Evolutionary conservation across 495 filamentous ascomycete genomes (phyloP), one percentile per base, ranked within the genome.

Genomic region (Podospora conica): DNA sequence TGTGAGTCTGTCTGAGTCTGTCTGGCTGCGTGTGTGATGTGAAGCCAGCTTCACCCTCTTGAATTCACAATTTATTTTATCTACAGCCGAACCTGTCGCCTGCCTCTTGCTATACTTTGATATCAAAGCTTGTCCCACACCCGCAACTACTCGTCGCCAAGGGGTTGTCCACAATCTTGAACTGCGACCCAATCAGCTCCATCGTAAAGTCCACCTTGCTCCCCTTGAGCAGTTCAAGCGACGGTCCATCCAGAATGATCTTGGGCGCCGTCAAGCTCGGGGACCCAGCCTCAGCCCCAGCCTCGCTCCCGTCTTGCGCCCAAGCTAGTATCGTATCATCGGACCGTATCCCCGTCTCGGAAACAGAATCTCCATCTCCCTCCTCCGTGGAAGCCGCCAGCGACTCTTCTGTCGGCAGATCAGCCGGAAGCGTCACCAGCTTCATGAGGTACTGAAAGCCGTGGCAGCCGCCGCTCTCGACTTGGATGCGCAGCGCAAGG

Each of bases 371-470:
- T 55, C 75, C 61, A 25, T 71, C 55, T 60, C 40, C 40, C 18
- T 48, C 40, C 18, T 48, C 18, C n/a, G n/a, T n/a, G 15, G 18
- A 48, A 15, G 15, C 9, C 22, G 73, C 33, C 31, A 73, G 6
- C 59, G 73, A 21, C 67, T 67, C 21, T 64, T 55, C 24, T 12
- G 67, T 56, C 18, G 75, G 71, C 1, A 81, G 65, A 69, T 84
- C 59, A 10, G 76, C 59, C 0, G 84, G 84, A 0, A 86, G 76
- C 4, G 81, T 86, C 23, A 90, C 88, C 7, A 97, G 84, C 7
- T 89, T 90, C 90, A 98, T 96, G 27, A 96, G 82, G 72, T 97
- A 98, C 76, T 98, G 95, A 78, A 98, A 98, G 21, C 95, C 95
- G 79, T 98, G 96, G 77, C 95, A 98, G 40, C 95, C 95, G 65